These are phyloP conservation scores for Serendipita indica DNA, from an alignment of 768 basidiomycete genomes.

Conservation along the genomic window DNA sequence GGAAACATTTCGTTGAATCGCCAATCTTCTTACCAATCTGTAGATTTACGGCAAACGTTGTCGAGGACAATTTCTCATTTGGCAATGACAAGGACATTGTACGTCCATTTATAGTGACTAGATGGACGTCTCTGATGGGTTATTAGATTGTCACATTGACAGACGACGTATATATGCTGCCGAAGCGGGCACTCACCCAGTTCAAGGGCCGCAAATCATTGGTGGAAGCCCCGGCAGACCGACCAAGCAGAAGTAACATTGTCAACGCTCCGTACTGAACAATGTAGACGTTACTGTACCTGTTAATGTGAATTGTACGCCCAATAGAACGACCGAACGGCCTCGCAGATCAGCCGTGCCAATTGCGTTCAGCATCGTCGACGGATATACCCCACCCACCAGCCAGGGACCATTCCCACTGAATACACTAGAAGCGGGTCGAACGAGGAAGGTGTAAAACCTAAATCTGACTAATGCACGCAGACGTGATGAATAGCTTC, in stretches of 20 bases:
- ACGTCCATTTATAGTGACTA: constrained; percentile 22
- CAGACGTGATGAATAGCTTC: too few species aligned
- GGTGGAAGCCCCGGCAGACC: constrained; percentile 18
- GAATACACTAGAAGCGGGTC: too few species aligned
- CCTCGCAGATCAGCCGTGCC: too few species aligned
- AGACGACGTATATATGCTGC: constrained; percentile 84
- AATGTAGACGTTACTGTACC: too few species aligned
- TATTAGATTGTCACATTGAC: constrained; percentile 84
- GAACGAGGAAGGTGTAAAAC: too few species aligned
- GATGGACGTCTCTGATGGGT: constrained; percentile 8
- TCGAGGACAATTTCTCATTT: constrained; percentile 96
- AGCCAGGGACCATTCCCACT: too few species aligned
- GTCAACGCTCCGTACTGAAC: constrained; percentile 21
- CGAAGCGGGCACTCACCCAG: constrained; percentile 82
- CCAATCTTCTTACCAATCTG: background rate
- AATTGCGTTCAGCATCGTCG: too few species aligned
- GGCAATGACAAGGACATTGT: constrained; percentile 96
- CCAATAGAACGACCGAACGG: too few species aligned
- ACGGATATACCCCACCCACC: too few species aligned
- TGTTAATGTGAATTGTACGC: too few species aligned
- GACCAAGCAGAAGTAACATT: constrained; percentile 18
- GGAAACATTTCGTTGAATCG: constrained; percentile 12
- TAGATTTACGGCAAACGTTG: constrained; percentile 79
- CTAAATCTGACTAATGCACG: too few species aligned
- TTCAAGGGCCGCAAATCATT: constrained; percentile 44